Conservation (phyloP, 768 basidiomycete species). For the Boletus speciosus region DNA sequence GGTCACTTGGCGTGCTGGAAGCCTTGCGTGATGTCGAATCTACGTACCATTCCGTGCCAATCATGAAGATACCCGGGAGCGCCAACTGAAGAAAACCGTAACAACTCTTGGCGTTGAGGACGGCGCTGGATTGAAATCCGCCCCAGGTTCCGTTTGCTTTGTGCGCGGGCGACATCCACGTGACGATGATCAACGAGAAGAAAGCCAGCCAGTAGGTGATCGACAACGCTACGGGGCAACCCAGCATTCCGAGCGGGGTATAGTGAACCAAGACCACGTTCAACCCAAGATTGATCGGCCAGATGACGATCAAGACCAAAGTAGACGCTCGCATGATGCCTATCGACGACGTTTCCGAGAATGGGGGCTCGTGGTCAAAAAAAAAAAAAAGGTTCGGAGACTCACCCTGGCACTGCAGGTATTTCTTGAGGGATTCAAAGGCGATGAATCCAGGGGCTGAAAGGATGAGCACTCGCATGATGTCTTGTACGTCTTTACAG, state of each 20-base stretch:
- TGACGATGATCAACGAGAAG: slow-evolving; percentile 46
- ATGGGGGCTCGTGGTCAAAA: neutral
- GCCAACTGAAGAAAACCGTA: slow-evolving; percentile 60
- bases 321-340: slow-evolving; percentile 77
- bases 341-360: slow-evolving; percentile 22
- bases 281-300: slow-evolving; percentile 61
- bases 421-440: slow-evolving; percentile 76
- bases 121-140: slow-evolving; percentile 45
- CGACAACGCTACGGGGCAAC: slow-evolving; percentile 64
- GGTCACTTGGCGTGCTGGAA: neutral
- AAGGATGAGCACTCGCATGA: slow-evolving; percentile 59
- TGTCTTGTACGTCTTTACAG: slow-evolving; percentile 57
- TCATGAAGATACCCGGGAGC: slow-evolving; percentile 75
- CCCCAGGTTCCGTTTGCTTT: slow-evolving; percentile 61
- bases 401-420: slow-evolving; percentile 74
- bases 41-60: slow-evolving; percentile 73
- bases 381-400: neutral
- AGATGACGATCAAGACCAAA: slow-evolving; percentile 55
- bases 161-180: slow-evolving; percentile 50
- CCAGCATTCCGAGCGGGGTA: slow-evolving; percentile 59
- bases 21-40: neutral
- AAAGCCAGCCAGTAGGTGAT: slow-evolving; percentile 72
- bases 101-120: slow-evolving; percentile 50
- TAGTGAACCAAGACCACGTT: slow-evolving; percentile 62
- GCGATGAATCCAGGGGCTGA: slow-evolving; percentile 73